Percentiles rank a stretch among this genome's conserved stretches.
phyloP scores from a whole-genome alignment of 148 eudicot genomes.

The Silene conica region DNA sequence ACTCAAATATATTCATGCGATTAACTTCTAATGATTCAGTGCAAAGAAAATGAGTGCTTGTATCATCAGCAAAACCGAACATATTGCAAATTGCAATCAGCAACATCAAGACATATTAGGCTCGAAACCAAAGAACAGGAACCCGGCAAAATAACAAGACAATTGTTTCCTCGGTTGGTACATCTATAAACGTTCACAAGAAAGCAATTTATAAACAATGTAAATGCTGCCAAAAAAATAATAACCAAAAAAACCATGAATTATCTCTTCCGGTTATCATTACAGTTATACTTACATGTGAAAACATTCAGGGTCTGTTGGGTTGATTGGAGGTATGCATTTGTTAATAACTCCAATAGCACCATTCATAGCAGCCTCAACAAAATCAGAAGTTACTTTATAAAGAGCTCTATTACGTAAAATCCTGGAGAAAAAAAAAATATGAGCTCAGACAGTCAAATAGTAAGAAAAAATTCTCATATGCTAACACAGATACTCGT shows the following conservation, averaged over 20 bases:
- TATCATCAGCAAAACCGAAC: too few species aligned
- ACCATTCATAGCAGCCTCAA: slow-evolving; percentile 96
- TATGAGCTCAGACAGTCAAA: neutral
- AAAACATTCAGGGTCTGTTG: slow-evolving; percentile 99
- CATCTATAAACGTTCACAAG: neutral
- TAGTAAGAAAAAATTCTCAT: neutral
- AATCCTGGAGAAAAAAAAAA: slow-evolving; percentile 40
- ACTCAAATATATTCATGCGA: too few species aligned
- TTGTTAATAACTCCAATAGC: slow-evolving; percentile 93
- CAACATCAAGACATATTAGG: too few species aligned
- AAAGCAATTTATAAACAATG: neutral
- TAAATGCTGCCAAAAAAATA: neutral
- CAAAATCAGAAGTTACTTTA: slow-evolving; percentile 97
- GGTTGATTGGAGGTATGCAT: slow-evolving; percentile 97
- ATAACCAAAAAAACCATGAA: neutral
- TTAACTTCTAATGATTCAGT: too few species aligned
- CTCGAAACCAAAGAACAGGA: too few species aligned
- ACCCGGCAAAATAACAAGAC: too few species aligned
- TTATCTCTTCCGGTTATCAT: neutral
- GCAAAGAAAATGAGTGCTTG: too few species aligned
- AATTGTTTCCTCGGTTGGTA: neutral
- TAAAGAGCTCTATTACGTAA: slow-evolving; percentile 78
- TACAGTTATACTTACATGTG: slow-evolving; percentile 68
- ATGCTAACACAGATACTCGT: slow-evolving; percentile 9
- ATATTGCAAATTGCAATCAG: too few species aligned